These are phyloP conservation scores for Aspergillus affinis DNA, from an alignment of 495 filamentous ascomycete species.

Conservation along the genomic window DNA sequence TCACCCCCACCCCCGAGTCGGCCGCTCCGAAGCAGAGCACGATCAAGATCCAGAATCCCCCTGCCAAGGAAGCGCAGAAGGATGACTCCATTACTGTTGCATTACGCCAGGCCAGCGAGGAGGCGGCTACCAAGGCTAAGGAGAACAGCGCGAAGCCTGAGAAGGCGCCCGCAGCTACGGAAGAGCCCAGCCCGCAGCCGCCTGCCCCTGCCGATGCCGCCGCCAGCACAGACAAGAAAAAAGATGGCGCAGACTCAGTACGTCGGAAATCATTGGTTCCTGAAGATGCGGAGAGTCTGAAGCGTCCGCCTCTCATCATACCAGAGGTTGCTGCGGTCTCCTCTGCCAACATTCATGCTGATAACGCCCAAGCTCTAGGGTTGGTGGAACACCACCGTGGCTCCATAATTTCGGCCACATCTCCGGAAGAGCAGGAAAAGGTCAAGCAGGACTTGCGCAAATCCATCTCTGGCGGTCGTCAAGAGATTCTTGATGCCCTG, in stretches of 20 bases:
- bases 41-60: constrained; percentile 46
- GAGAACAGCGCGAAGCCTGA: constrained; percentile 19
- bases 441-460: constrained; percentile 39
- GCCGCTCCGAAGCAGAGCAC: constrained; percentile 38
- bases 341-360: constrained; percentile 44
- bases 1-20: constrained; percentile 36
- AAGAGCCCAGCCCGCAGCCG: constrained; percentile 9
- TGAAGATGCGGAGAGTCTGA: constrained; percentile 30
- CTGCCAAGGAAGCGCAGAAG: constrained; percentile 34
- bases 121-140: constrained; percentile 65
- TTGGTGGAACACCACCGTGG: constrained; percentile 46
- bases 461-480: constrained; percentile 34
- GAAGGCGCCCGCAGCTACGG: constrained; percentile 11
- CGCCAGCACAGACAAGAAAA: constrained; percentile 10
- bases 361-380: constrained; percentile 40
- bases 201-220: constrained; percentile 8
- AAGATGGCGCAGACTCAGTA: constrained; percentile 23
- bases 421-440: constrained; percentile 38
- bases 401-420: constrained; percentile 38
- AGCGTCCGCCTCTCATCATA: constrained; percentile 35
- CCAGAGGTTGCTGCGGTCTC: constrained; percentile 46
- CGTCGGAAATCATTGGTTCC: constrained; percentile 33
- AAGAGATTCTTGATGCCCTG: constrained; percentile 27
- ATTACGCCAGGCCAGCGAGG: constrained; percentile 63
- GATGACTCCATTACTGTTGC: constrained; percentile 50